Percentiles rank a stretch among this genome's conserved stretches.
phyloP scores from a whole-genome alignment of 352 stramenopile genomes.

The Phytophthora palmivora region DNA sequence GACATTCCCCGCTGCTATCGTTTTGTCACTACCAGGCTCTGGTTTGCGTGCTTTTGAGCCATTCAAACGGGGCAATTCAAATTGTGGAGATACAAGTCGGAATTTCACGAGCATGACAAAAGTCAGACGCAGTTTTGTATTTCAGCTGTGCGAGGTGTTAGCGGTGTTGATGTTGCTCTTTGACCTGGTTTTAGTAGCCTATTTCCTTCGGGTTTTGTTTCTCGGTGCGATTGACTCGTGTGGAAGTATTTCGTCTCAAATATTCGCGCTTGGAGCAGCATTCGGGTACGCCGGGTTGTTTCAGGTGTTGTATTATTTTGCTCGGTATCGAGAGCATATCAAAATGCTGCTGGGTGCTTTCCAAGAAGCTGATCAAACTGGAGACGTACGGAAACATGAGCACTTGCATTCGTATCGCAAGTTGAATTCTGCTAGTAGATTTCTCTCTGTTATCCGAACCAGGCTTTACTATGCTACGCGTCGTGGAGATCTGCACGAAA shows the following conservation, averaged over 20 bases:
- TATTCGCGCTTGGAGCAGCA: conserved; percentile 49
- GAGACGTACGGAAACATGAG: conserved; percentile 52
- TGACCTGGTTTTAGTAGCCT: conserved; percentile 47
- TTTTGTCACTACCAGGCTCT: conserved; percentile 56
- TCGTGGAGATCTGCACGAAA: conserved; percentile 57
- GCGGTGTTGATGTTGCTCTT: conserved; percentile 53
- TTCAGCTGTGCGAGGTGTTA: conserved; percentile 79
- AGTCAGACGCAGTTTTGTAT: conserved; percentile 60
- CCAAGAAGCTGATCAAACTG: conserved; percentile 66
- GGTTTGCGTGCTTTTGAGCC: conserved; percentile 63
- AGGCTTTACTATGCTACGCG: conserved; percentile 68
- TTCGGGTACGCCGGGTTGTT: conserved; percentile 57
- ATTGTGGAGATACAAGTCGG: background rate
- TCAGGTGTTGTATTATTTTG: conserved; percentile 66
- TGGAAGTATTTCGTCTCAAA: conserved; percentile 40
- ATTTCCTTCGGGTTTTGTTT: conserved; percentile 72
- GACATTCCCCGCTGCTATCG: conserved; percentile 48
- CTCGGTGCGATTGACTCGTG: conserved; percentile 62
- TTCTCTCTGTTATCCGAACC: conserved; percentile 55
- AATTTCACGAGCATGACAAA: background rate
- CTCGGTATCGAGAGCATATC: conserved; percentile 76
- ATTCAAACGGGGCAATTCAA: conserved; percentile 47
- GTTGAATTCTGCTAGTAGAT: conserved; percentile 44
- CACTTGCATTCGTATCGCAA: conserved; percentile 21
- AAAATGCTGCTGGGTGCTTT: conserved; percentile 84